phyloP scores from a whole-genome alignment of 768 basidiomycete species.

The Lactarius akahatsu region DNA sequence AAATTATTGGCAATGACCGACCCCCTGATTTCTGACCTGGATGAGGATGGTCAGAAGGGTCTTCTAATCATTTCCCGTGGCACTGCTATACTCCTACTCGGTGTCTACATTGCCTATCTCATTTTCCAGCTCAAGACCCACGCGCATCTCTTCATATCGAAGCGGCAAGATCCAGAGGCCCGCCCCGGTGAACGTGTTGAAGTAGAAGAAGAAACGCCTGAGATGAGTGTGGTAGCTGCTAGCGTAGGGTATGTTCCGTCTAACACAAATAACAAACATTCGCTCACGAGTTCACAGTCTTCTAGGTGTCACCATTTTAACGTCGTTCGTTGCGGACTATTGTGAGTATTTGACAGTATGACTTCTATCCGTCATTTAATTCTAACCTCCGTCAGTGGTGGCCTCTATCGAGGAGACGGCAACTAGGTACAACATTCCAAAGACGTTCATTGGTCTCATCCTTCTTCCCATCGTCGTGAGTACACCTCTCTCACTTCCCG shows the following conservation, averaged over 20 bases:
- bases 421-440: slow-evolving; percentile 73
- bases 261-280: neutral
- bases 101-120: slow-evolving; percentile 58
- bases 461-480: slow-evolving; percentile 83
- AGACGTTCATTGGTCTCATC: slow-evolving; percentile 83
- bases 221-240: slow-evolving; percentile 75
- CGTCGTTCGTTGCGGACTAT: slow-evolving; percentile 88
- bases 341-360: slow-evolving; percentile 46
- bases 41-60: slow-evolving; percentile 40
- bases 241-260: slow-evolving; percentile 44
- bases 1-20: slow-evolving; percentile 22
- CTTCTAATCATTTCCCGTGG: slow-evolving; percentile 76
- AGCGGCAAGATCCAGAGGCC: neutral
- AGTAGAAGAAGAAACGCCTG: slow-evolving; percentile 42
- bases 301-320: slow-evolving; percentile 71
- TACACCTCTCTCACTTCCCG: slow-evolving; percentile 15
- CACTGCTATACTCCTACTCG: slow-evolving; percentile 71
- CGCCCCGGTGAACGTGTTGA: neutral
- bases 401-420: slow-evolving; percentile 93
- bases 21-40: slow-evolving; percentile 30
- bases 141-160: slow-evolving; percentile 53
- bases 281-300: slow-evolving; percentile 46
- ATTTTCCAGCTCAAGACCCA: slow-evolving; percentile 58
- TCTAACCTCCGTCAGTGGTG: slow-evolving; percentile 53
- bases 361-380: slow-evolving; percentile 7